Base-by-base conservation (phyloP, 306 rosid genomes). In the Psophocarpus tetragonolobus region DNA sequence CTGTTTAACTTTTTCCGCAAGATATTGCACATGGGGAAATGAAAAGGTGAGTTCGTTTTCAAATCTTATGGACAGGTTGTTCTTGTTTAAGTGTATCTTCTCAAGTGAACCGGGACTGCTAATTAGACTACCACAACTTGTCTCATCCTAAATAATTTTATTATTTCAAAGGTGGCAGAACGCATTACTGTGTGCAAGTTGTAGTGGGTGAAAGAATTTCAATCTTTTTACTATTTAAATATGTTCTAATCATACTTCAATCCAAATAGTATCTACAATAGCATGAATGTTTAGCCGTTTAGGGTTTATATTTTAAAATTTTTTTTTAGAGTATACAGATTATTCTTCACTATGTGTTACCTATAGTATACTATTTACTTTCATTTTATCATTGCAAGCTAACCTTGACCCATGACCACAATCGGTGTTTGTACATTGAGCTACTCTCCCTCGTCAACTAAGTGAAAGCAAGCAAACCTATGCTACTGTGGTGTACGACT, bases 31-130 rank as follows among this genome's bases (percentile, higher is more conserved):
- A 14, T 45, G 11, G 73, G 54, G 11, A 24, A 42, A 14, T 20
- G 4, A 36, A 56, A 38, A 38, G 3, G 56, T 57, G 30, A 8
- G 26, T 73, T 57, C 54, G 11, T 39, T 39, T 57, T 58, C 78
- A 74, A 74, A 74, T 74, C 68, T 39, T 17, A 36, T 18, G 44
- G 66, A 26, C 38, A 58, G 66, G 20, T 29, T 23, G 3, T 61
- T 75, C 48, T 48, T 5, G 23, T 62, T 63, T 0, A 7, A 30
- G 15, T 61, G 39, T 21, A 50, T 33, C 20, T 18, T 51, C 27
- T 23, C 11, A 17, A 14, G 67, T 51, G 27, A 58, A 39, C 3
- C 33, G 4, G 69, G 58, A 58, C 17, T 63, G 27, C 45, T 63
- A 32, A 33, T 7, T 62, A 17, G 68, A 26, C 32, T 62, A 30